Conservation (phyloP, 1,284 basidiomycete species). For the Prillingera fragicola region DNA sequence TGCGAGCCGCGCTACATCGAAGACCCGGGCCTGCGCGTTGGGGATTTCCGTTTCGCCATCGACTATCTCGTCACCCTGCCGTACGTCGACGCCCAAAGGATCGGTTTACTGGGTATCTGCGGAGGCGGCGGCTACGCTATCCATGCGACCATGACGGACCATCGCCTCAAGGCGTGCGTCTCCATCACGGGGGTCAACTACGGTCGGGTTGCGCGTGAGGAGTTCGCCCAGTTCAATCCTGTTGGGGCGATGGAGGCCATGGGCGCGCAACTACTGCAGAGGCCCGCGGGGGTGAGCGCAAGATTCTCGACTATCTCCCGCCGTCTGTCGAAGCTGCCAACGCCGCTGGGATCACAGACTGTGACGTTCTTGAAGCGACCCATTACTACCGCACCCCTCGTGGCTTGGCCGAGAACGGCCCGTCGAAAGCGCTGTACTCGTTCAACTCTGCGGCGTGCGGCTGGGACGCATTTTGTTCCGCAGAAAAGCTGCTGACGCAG, state of each 20-base stretch:
- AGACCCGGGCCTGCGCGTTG: constrained; percentile 4
- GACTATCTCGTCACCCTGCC: constrained; percentile 8
- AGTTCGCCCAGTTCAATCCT: constrained; percentile 1
- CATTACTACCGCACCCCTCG: constrained; percentile 4
- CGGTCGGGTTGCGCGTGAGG: constrained; percentile 6
- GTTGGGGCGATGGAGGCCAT: background rate
- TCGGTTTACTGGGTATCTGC: constrained; percentile 8
- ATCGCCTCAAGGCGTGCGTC: constrained; percentile 8
- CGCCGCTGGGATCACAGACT: background rate
- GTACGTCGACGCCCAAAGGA: constrained; percentile 7
- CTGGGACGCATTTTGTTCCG: constrained; percentile 5
- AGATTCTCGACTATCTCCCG: background rate
- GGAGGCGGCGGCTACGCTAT: constrained; percentile 6
- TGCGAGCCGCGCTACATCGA: constrained; percentile 7
- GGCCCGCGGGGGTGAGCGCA: constrained; percentile 5
- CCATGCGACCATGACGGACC: constrained; percentile 8
- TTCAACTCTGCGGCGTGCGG: constrained; percentile 1
- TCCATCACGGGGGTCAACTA: constrained; percentile 9
- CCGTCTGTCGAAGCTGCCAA: constrained; percentile 1
- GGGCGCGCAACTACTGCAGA: constrained; percentile 2
- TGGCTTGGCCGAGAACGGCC: background rate
- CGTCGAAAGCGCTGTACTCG: background rate
- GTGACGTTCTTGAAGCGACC: constrained; percentile 3
- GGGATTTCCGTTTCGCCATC: constrained; percentile 6
- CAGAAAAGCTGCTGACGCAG: constrained; percentile 5